Evolutionary conservation across 768 basidiomycete species (phyloP).

Genomic region (Boletales sp.): DNA sequence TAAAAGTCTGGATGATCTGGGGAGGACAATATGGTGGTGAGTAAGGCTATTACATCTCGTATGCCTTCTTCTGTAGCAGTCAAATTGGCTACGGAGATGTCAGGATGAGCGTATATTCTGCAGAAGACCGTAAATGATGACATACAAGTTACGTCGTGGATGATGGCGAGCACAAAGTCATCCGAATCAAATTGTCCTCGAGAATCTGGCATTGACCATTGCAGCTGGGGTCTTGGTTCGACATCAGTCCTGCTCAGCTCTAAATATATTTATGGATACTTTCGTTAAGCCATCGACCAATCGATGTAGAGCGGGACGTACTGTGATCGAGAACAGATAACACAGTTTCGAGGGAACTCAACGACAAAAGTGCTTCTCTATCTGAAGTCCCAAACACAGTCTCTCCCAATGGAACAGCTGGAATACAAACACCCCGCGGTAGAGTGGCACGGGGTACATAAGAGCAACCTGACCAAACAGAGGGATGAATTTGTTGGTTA

Average conservation of each 20-base stretch:
- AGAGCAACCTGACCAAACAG: not conserved
- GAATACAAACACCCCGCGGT: too few species aligned
- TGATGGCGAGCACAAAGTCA: not conserved
- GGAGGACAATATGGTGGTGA: not conserved
- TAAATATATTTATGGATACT: not conserved
- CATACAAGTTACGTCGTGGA: conserved; percentile 1
- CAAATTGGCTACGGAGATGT: not conserved
- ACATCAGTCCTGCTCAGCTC: not conserved
- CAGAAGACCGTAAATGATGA: not conserved
- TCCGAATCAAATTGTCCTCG: not conserved
- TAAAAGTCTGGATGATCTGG: not conserved
- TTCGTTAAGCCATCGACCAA: not conserved
- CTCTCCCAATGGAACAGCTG: too few species aligned
- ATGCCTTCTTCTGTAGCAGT: too few species aligned
- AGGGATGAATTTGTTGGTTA: not conserved
- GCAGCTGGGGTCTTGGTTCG: not conserved
- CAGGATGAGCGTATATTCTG: not conserved
- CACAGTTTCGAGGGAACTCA: not conserved
- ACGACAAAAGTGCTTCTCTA: too few species aligned
- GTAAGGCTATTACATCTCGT: not conserved
- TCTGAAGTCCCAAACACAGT: too few species aligned
- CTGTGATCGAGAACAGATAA: conserved; percentile 5
- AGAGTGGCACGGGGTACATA: not conserved
- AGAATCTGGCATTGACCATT: not conserved
- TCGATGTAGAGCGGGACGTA: not conserved